Evolutionary conservation across 176 grass and related monocot species (phyloP).

Genomic region (Secale cereale): DNA sequence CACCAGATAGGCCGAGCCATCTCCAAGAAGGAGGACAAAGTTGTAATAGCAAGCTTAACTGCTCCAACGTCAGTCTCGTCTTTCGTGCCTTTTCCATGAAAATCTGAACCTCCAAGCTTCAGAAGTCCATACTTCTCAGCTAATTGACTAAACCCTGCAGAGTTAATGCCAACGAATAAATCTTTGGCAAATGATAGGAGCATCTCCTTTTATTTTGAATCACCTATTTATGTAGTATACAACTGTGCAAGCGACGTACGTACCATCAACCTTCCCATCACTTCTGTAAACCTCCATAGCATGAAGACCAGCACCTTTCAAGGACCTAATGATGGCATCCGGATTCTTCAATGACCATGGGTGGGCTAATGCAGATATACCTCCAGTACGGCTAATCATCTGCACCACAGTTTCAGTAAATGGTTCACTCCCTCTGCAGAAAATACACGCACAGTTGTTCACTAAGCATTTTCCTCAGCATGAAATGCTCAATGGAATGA

Average conservation of each 20-base stretch:
- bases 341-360: slow-evolving; percentile 92
- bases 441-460: slow-evolving; percentile 10
- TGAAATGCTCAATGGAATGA: background rate
- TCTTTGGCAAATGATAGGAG: background rate
- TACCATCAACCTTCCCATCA: slow-evolving; percentile 88
- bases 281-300: slow-evolving; percentile 93
- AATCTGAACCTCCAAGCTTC: slow-evolving; percentile 97
- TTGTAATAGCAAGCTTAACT: slow-evolving; percentile 62
- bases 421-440: slow-evolving; percentile 78
- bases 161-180: slow-evolving; percentile 17
- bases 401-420: slow-evolving; percentile 71
- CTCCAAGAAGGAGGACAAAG: slow-evolving; percentile 72
- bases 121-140: slow-evolving; percentile 75
- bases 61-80: slow-evolving; percentile 80
- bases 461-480: slow-evolving; percentile 9
- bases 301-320: slow-evolving; percentile 80
- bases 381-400: slow-evolving; percentile 79
- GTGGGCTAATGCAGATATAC: slow-evolving; percentile 87
- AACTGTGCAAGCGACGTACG: slow-evolving; percentile 16
- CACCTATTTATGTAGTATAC: slow-evolving; percentile 7
- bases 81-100: slow-evolving; percentile 79
- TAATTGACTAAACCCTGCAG: slow-evolving; percentile 69
- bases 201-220: slow-evolving; percentile 6
- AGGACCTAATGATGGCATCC: slow-evolving; percentile 51
- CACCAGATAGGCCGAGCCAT: slow-evolving; percentile 72